These are phyloP conservation scores for Kazachstania bromeliacearum DNA, from an alignment of 805 yeast species.

Conservation along the genomic window DNA sequence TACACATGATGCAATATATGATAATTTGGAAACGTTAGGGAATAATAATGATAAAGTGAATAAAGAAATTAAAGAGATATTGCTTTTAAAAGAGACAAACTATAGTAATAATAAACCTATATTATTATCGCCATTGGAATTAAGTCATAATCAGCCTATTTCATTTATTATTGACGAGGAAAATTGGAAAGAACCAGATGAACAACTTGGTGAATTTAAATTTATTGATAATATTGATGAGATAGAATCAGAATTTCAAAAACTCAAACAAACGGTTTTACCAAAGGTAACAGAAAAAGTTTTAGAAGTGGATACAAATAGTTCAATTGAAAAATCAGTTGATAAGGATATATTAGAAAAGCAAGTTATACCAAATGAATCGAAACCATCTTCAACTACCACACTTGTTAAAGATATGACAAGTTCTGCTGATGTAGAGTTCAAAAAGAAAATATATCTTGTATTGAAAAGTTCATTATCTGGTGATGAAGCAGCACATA, in stretches of 20 bases:
- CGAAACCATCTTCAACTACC: not conserved
- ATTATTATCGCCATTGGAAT: slow-evolving; percentile 1
- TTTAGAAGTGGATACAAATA: no score
- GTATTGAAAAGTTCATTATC: slow-evolving; percentile 85
- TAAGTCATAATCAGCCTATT: not conserved
- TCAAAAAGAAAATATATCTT: slow-evolving; percentile 69
- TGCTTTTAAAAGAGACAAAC: slow-evolving; percentile 33
- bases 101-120: slow-evolving; percentile 1
- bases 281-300: no score
- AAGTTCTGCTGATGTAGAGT: slow-evolving; percentile 49
- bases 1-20: slow-evolving; percentile 45
- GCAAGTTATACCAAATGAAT: not conserved
- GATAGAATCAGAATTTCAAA: slow-evolving; percentile 33
- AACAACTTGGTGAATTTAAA: slow-evolving; percentile 40
- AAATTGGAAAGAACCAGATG: slow-evolving; percentile 19
- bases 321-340: slow-evolving; percentile 33
- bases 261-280: slow-evolving; percentile 40
- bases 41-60: slow-evolving; percentile 42
- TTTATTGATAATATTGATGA: slow-evolving; percentile 29
- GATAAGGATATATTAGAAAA: not conserved
- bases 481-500: slow-evolving; percentile 88
- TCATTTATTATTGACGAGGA: slow-evolving; percentile 6
- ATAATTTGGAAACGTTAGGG: slow-evolving; percentile 49
- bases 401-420: slow-evolving; percentile 55
- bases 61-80: slow-evolving; percentile 40